Base-by-base conservation (phyloP, 1,284 basidiomycete genomes). In the Irpex sp. region DNA sequence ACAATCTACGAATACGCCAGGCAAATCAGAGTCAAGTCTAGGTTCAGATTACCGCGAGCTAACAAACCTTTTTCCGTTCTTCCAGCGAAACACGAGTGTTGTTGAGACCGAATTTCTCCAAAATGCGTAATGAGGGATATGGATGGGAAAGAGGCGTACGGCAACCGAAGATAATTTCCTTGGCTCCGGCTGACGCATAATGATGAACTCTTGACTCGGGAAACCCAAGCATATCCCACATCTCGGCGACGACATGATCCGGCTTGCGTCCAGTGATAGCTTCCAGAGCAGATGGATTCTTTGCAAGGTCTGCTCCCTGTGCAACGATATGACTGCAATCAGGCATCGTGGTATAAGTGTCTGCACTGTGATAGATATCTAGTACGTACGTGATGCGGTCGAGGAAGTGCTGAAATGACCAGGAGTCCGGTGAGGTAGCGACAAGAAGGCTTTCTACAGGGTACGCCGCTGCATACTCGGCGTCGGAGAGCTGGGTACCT, bases 341-440 rank as follows among this genome's bases (percentile, higher is more conserved):
- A 43, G 39, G 39, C 15, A 43, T 43, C 39, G 4, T 15, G 15
- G 21, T n/a, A 11, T 9, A 31, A 11, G 50, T 53, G 17, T 53
- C 43, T 19, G 6, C 19, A 47, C 11, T 46, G 39, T 17, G 17
- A 31, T 17, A 15, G 39, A 47, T 5, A 21, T n/a, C 13, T 13
- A 46, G 21, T n/a, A 53, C 62, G 31, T 57, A 63, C 62, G 62
- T 63, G 11, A 63, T 47, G 9, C 62, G 53, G 36, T 60, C 62
- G 1, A 63, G 62, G 54, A 63, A 63, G 47, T 63, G 62, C 46
- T 63, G 62, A 59, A 63, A 63, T 13, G 62, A 63, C 62, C 62
- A 63, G 4, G 62, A 63, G 54, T 63, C 62, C 13, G 62, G 62
- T 3, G 62, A 39, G 2, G 62, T 60, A 58, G 62, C 62, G 35